Percentiles rank a stretch among this genome's conserved stretches.
Evolutionary conservation across 1,139 yeast genomes (phyloP).

Genomic region (Kurtzmaniella natalensis): DNA sequence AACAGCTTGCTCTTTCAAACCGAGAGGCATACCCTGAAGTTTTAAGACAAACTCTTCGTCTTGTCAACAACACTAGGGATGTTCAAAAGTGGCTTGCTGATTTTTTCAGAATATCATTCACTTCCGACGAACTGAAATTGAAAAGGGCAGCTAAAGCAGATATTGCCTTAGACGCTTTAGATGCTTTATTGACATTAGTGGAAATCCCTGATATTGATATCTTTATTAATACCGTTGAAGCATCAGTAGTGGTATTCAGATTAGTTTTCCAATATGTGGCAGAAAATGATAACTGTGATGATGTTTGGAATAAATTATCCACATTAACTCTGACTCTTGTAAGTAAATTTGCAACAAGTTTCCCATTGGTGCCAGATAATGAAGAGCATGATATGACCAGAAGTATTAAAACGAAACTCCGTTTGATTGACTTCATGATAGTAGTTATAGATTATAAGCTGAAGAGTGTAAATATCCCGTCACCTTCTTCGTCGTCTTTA

Average conservation of each 20-base stretch:
- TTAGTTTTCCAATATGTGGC: conserved; percentile 41
- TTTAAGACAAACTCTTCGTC: conserved; percentile 46
- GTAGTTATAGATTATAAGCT: conserved; percentile 70
- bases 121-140: conserved; percentile 23
- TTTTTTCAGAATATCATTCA: conserved; percentile 42
- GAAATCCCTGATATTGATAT: conserved; percentile 25
- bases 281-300: conserved; percentile 40
- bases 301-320: conserved; percentile 39
- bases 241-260: conserved; percentile 32
- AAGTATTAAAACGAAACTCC: conserved; percentile 55
- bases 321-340: conserved; percentile 38
- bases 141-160: conserved; percentile 34
- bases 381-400: conserved; percentile 47
- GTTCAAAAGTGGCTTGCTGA: conserved; percentile 45
- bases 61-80: conserved; percentile 30
- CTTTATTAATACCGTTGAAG: conserved; percentile 31
- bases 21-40: conserved; percentile 50
- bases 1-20: conserved; percentile 42
- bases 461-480: conserved; percentile 20
- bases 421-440: conserved; percentile 68
- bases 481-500: conserved; percentile 9
- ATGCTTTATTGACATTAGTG: conserved; percentile 26
- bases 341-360: conserved; percentile 30
- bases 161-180: conserved; percentile 38
- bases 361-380: conserved; percentile 46